Conservation (phyloP, 2,329 filamentous ascomycete genomes). For the Grosmannia clavigera region DNA sequence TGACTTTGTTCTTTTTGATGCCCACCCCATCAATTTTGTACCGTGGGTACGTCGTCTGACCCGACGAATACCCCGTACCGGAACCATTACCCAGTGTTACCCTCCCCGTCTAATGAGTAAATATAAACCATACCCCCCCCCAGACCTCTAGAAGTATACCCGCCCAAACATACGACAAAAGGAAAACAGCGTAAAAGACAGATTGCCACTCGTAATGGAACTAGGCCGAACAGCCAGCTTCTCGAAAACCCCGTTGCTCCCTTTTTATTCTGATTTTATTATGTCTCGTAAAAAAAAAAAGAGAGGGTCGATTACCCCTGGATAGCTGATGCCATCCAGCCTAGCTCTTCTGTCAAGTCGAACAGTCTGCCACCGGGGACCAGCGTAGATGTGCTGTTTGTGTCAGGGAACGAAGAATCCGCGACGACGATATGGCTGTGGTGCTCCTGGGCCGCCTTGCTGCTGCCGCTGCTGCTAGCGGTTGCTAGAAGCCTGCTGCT, state of each 20-base stretch:
- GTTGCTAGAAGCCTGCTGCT: background rate
- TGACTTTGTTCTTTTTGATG: background rate
- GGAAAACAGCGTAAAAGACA: background rate
- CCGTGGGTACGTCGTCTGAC: background rate
- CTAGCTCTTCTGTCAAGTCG: slow-evolving; percentile 30
- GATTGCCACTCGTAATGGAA: background rate
- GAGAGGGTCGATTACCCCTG: slow-evolving; percentile 13
- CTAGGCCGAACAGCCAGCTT: too few species aligned
- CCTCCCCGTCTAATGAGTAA: background rate
- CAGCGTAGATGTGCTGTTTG: slow-evolving; percentile 18
- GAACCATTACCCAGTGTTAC: background rate
- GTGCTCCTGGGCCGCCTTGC: slow-evolving; percentile 10
- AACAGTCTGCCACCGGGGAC: slow-evolving; percentile 16
- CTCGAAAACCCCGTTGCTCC: background rate
- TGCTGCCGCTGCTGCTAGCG: slow-evolving; percentile 1
- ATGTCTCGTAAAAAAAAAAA: too few species aligned
- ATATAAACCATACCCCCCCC: background rate
- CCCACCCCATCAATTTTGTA: background rate
- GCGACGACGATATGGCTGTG: slow-evolving; percentile 17
- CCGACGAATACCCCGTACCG: background rate
- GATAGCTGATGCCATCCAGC: slow-evolving; percentile 40
- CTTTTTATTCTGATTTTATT: background rate
- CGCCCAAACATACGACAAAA: too few species aligned
- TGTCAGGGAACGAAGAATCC: background rate
- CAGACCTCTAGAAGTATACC: background rate